phyloP scores from a whole-genome alignment of 768 basidiomycete genomes.

The Megacollybia marginata region DNA sequence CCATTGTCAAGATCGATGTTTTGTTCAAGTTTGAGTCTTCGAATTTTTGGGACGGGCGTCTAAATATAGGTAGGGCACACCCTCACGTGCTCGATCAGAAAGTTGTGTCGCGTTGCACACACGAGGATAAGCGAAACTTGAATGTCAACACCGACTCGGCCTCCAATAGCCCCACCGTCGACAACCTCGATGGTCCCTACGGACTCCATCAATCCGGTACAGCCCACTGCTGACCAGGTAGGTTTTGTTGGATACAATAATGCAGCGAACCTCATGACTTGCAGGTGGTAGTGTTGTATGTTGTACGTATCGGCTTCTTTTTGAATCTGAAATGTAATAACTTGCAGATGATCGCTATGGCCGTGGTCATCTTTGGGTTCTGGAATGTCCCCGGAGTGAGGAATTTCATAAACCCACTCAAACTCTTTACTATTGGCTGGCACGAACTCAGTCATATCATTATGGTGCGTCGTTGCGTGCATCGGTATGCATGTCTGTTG shows the following conservation, averaged over 20 bases:
- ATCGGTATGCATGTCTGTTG: not conserved
- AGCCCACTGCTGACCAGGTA: constrained; percentile 70
- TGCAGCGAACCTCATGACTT: constrained; percentile 13
- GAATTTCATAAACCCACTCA: constrained; percentile 75
- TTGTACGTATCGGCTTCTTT: constrained; percentile 39
- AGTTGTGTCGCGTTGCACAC: not conserved
- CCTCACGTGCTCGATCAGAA: constrained; percentile 9
- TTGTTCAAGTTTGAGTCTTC: not conserved
- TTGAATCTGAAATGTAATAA: constrained; percentile 3
- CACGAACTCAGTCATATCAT: constrained; percentile 84
- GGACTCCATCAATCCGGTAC: constrained; percentile 38
- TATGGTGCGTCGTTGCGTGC: constrained; percentile 40
- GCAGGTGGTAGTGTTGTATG: constrained; percentile 70
- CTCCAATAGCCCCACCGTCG: constrained; percentile 39
- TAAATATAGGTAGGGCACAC: constrained; percentile 9
- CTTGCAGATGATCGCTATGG: constrained; percentile 70
- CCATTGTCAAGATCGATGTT: not conserved
- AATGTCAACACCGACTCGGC: constrained; percentile 15
- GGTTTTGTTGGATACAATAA: constrained; percentile 22
- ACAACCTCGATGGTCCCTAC: constrained; percentile 26
- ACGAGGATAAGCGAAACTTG: no score
- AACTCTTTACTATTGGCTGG: constrained; percentile 83
- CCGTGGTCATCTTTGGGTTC: constrained; percentile 79
- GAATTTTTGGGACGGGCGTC: not conserved
- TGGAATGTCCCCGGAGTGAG: constrained; percentile 83